Percentiles rank a stretch among this genome's conserved stretches.
Conservation (phyloP, 495 filamentous ascomycete species). For the Penicillium desertorum region DNA sequence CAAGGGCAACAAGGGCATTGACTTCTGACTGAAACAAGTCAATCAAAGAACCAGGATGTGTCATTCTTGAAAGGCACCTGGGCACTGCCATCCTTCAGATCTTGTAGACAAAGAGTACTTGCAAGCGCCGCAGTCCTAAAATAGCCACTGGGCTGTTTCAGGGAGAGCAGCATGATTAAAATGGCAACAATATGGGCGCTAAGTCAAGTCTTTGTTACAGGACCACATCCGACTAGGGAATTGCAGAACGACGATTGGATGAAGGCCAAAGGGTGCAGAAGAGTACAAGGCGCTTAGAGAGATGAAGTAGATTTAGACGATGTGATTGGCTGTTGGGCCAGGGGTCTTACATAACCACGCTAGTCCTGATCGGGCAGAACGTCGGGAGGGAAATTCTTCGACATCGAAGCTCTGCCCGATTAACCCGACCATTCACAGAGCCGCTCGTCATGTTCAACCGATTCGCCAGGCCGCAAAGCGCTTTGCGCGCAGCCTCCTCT, state of each 20-base stretch:
- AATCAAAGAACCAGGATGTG: conserved; percentile 13
- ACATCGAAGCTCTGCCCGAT: conserved; percentile 22
- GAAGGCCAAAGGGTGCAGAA: conserved; percentile 12
- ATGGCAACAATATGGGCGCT: conserved; percentile 21
- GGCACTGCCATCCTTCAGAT: conserved; percentile 12
- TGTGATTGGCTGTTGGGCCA: conserved; percentile 27
- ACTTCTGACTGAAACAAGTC: conserved; percentile 13
- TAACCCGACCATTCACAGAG: conserved; percentile 16
- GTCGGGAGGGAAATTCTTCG: conserved; percentile 44
- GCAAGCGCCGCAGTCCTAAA: conserved; percentile 36
- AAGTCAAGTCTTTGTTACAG: conserved; percentile 19
- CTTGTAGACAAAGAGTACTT: conserved; percentile 17
- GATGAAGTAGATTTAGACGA: conserved; percentile 27
- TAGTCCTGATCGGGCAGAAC: conserved; percentile 31
- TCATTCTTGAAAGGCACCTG: conserved; percentile 1
- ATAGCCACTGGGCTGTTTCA: conserved; percentile 30
- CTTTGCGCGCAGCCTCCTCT: conserved; percentile 45
- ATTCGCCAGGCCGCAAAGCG: conserved; percentile 50
- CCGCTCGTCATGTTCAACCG: conserved; percentile 52
- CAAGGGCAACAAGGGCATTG: conserved; percentile 23
- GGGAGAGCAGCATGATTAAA: conserved; percentile 18
- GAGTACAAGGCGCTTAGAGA: conserved; percentile 30
- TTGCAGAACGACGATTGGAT: conserved; percentile 4
- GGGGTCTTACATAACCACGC: conserved; percentile 33
- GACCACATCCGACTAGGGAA: conserved; percentile 8